Percentiles rank a stretch among this genome's conserved stretches.
phyloP scores from a whole-genome alignment of 257 asterid genomes.

The Fraxinus excelsior region DNA sequence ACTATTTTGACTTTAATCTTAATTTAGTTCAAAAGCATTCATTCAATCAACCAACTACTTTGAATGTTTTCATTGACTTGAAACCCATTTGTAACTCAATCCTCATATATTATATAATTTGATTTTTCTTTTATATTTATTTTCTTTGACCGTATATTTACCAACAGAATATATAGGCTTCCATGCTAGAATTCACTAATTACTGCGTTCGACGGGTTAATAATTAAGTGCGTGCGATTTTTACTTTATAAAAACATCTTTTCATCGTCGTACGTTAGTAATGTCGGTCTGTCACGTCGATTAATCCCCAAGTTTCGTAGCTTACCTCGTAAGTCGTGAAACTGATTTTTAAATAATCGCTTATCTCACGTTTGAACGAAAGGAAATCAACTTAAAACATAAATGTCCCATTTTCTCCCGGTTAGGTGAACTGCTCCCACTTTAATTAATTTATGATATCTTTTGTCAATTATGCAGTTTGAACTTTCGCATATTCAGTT shows the following conservation, averaged over 20 bases:
- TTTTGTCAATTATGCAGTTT: conserved; percentile 15
- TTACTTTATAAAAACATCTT: no score
- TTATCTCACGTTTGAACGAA: conserved; percentile 1
- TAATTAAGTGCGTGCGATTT: no score
- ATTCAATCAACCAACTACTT: background rate
- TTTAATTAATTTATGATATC: background rate
- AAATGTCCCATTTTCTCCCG: conserved; percentile 22
- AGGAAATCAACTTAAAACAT: conserved; percentile 17
- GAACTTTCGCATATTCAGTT: conserved; percentile 1
- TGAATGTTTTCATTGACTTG: background rate
- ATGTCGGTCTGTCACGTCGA: no score
- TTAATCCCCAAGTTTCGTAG: no score
- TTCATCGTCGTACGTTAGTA: no score
- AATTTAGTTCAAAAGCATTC: background rate
- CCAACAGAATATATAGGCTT: background rate
- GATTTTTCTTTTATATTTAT: background rate
- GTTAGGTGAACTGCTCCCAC: conserved; percentile 33
- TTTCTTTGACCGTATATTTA: background rate
- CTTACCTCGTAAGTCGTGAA: no score
- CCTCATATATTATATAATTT: background rate
- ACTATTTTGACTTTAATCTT: background rate
- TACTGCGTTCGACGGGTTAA: no score
- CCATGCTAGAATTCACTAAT: background rate
- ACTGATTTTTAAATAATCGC: no score
- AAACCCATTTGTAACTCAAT: background rate